Conservation (phyloP, 805 yeast genomes). For the Metschnikowia colocasiae region DNA sequence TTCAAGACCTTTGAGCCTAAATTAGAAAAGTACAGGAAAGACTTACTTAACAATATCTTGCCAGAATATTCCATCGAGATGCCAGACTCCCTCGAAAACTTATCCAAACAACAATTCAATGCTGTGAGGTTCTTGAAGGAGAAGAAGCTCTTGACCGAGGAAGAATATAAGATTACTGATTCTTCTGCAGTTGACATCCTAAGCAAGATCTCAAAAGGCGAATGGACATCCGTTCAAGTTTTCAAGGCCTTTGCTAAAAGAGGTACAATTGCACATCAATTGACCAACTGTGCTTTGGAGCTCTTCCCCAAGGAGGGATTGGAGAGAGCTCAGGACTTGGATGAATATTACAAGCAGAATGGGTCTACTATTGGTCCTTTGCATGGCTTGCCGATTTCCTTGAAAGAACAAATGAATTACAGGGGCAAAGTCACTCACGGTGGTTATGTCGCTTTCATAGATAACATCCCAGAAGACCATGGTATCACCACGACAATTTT, state of each 20-base stretch:
- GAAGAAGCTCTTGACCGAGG: slow-evolving; percentile 32
- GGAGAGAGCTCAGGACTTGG: slow-evolving; percentile 51
- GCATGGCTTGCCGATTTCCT: slow-evolving; percentile 64
- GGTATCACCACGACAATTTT: slow-evolving; percentile 47
- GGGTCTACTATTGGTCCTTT: slow-evolving; percentile 58
- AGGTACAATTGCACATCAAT: slow-evolving; percentile 61
- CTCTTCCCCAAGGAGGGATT: slow-evolving; percentile 61
- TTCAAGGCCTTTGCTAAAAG: slow-evolving; percentile 62
- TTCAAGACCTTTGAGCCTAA: slow-evolving; percentile 46
- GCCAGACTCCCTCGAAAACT: slow-evolving; percentile 31
- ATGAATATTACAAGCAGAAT: slow-evolving; percentile 44
- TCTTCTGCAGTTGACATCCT: slow-evolving; percentile 41
- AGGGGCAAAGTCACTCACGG: slow-evolving; percentile 56
- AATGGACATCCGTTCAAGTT: slow-evolving; percentile 48
- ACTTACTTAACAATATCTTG: slow-evolving; percentile 41
- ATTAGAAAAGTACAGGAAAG: slow-evolving; percentile 39
- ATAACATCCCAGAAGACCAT: slow-evolving; percentile 44
- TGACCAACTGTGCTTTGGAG: slow-evolving; percentile 58
- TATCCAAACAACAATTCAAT: slow-evolving; percentile 36
- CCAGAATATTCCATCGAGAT: slow-evolving; percentile 30
- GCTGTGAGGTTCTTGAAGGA: slow-evolving; percentile 33
- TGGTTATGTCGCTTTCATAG: slow-evolving; percentile 52
- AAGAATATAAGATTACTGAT: slow-evolving; percentile 44
- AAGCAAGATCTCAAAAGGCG: slow-evolving; percentile 43
- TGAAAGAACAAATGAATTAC: slow-evolving; percentile 60